Base-by-base conservation (phyloP, 805 yeast species). In the Starmerella sp. region DNA sequence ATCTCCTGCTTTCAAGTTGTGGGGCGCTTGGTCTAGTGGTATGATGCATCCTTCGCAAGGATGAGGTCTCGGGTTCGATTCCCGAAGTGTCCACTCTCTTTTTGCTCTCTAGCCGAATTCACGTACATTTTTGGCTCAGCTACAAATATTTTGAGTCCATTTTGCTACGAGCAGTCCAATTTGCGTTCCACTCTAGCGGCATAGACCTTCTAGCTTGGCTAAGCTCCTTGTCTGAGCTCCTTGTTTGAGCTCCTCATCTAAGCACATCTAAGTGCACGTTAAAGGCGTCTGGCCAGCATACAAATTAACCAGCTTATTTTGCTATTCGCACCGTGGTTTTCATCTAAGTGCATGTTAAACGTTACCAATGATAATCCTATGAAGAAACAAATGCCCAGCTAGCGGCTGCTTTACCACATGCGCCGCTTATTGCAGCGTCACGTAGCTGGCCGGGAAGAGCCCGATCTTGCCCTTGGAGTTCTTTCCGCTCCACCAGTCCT, bases 401-500 rank as follows among this genome's bases (percentile, higher is more conserved):
- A 22, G 22, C 22, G 22, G 22, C 22, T 22, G 22, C 22, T 22
- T 3, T 22, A 22, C 22, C 15, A 36, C 38, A 36, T 2, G 14
- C 6, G 6, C 5, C 4, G 43, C n/a, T 37, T 52, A 57, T 30
- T 57, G 54, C 11, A 69, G 61, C 17, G 59, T 55, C 13, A 93
- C 97, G 67, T 86, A 88, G 71, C 87, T 89, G 43, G 95, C 81
- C 52, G 98, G 98, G 81, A 91, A 90, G 54, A 91, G 74, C 55
- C 93, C 93, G 61, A 78, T 77, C 62, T 81, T 84, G 46, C 96
- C 96, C 35, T 81, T 72, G 5, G 52, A 31, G 62, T 83, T 76
- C 58, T 79, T 81, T 51, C 98, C 98, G 53, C 84, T 75, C 97
- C 97, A 93, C 98, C 98, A 93, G 67, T 87, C 96, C 47, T 87